A percentile compares a stretch with the other conserved stretches of the same genome.
Conservation (phyloP, 2,329 filamentous ascomycete species). For the Didymella pomorum region DNA sequence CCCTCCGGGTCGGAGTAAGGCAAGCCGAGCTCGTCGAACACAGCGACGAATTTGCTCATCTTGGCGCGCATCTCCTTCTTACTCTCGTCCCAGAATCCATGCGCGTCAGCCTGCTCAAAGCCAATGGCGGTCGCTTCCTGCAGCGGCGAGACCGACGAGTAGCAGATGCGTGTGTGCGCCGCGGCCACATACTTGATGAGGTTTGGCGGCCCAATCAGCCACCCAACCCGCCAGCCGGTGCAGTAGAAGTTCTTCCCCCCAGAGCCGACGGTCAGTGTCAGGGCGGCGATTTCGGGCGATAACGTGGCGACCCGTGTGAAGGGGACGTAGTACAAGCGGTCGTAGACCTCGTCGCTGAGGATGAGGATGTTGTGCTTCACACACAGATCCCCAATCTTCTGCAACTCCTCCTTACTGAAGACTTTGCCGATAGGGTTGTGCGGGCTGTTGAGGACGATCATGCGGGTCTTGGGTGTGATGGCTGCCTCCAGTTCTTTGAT, state of each 20-base stretch:
- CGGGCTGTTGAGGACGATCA: constrained; percentile 90
- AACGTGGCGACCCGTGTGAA: constrained; percentile 93
- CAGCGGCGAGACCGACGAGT: constrained; percentile 88
- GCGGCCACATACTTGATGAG: constrained; percentile 91
- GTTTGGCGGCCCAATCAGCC: constrained; percentile 87
- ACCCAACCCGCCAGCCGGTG: constrained; percentile 96
- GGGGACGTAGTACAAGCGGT: constrained; percentile 91
- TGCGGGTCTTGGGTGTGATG: constrained; percentile 87
- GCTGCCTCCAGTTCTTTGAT: constrained; percentile 81
- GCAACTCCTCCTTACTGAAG: constrained; percentile 82
- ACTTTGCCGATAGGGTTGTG: constrained; percentile 99
- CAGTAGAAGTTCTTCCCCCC: constrained; percentile 99
- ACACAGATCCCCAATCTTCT: constrained; percentile 85
- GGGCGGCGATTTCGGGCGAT: constrained; percentile 84
- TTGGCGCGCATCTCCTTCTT: constrained; percentile 89
- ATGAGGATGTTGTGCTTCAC: constrained; percentile 95
- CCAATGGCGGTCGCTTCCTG: constrained; percentile 95
- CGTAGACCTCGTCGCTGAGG: constrained; percentile 77
- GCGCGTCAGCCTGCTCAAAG: constrained; percentile 85
- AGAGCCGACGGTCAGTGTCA: constrained; percentile 93
- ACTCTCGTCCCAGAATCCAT: constrained; percentile 87
- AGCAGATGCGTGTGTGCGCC: constrained; percentile 96
- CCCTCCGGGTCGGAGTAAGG: constrained; percentile 91
- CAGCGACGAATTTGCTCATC: constrained; percentile 82
- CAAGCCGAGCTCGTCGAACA: constrained; percentile 58